Base-by-base conservation (phyloP, 768 basidiomycete species). In the Lactarius pseudohatsudake region DNA sequence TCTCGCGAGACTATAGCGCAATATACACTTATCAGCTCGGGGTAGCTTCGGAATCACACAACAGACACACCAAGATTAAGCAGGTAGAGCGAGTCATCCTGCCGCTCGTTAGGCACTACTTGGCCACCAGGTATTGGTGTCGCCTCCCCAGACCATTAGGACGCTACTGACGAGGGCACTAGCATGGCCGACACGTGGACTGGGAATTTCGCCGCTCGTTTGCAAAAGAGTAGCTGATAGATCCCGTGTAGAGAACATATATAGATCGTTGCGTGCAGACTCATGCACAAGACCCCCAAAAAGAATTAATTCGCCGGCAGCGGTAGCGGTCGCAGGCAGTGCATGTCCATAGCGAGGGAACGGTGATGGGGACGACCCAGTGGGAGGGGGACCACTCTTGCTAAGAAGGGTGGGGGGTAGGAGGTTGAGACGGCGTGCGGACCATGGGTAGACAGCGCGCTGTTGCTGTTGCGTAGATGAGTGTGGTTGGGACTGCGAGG, bases 331-430 rank as follows among this genome's bases (percentile, higher is more conserved):
- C 6, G 90, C 84, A 10, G 95, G 95, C 6, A 98, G 85, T 15
- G 96, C 89, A 74, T 97, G 93, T 30, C 96, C 97, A 74, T 98
- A 99, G 50, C 96, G 88, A 30, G 97, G 96, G 77, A 98, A 98
- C 0, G 96, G 96, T 1, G 89, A 88, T 0, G 92, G 89, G 0
- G 93, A 94, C 2, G 88, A 86, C 1, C 85, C 79, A 0, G 84
- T 85, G 10, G 89, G 83, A n/a, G 85, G 83, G 0, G 80, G 81
- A 60, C 85, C 78, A 55, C 85, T 88, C 15, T 88, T 90, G 59
- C 81, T 80, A 58, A 91, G 78, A 22, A 85, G 76, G 15, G 85
- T 78, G 0, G 91, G 90, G 3, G 92, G 88, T 0, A 86, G 84
- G 26, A 94, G 83, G 38, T 78, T 74, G 62, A 95, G 84, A 8